Percentiles rank a stretch among this genome's conserved stretches.
Evolutionary conservation across 2,329 filamentous ascomycete species (phyloP).

Genomic region (Sodiomyces alkalinus): DNA sequence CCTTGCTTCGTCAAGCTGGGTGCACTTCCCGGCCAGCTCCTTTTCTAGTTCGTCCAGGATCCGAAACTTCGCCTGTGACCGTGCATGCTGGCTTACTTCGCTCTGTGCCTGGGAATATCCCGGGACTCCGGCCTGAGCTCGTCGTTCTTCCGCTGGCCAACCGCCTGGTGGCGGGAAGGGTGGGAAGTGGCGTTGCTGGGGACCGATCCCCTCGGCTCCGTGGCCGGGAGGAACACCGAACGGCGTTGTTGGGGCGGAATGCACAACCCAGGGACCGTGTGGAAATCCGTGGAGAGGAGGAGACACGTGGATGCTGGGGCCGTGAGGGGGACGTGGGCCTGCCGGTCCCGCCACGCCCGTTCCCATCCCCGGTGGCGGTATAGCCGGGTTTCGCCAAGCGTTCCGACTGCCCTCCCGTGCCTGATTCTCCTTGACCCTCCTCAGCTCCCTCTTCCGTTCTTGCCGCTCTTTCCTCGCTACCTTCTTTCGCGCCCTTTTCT

Average conservation of each 20-base stretch:
- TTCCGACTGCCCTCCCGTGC: not conserved
- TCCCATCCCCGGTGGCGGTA: slow-evolving; percentile 1
- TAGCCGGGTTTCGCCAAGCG: slow-evolving; percentile 2
- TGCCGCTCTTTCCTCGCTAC: slow-evolving; percentile 18
- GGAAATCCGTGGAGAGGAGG: not conserved
- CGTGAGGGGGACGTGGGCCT: not conserved
- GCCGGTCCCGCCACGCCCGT: not conserved
- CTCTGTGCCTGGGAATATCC: not conserved
- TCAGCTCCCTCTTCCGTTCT: slow-evolving; percentile 14
- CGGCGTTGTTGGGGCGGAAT: not conserved
- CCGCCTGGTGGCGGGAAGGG: too few species aligned
- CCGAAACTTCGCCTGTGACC: slow-evolving; percentile 4
- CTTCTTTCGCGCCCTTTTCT: slow-evolving; percentile 13
- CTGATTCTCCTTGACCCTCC: slow-evolving; percentile 13
- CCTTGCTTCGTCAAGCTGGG: not conserved
- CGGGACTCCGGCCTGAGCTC: not conserved
- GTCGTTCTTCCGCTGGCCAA: too few species aligned
- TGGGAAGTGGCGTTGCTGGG: too few species aligned
- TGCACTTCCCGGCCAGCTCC: not conserved
- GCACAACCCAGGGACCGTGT: not conserved
- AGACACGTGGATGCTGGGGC: not conserved
- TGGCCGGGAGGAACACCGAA: not conserved
- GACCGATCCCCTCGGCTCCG: too few species aligned
- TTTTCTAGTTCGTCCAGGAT: slow-evolving; percentile 8
- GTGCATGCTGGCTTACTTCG: not conserved